Evolutionary conservation across 2,329 filamentous ascomycete species (phyloP), one percentile per base, ranked within the genome.

Genomic region (Alternaria conjuncta): DNA sequence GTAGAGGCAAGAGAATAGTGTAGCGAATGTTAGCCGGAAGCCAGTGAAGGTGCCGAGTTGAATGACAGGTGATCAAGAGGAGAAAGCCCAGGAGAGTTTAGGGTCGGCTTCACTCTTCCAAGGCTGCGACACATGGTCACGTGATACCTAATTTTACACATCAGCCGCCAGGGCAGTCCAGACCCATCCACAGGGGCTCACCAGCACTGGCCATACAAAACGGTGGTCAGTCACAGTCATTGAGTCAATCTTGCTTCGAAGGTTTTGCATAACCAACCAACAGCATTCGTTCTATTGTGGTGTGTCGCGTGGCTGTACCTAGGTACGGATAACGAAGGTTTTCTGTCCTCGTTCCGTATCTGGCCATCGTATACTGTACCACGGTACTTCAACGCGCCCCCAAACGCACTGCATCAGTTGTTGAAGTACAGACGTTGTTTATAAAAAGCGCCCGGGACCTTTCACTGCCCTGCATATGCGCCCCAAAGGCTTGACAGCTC

Each of bases 11-110:
- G 32, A 57, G 55, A 53, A 58, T 57, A 63, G n/a, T 30, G 44
- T 36, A 61, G 51, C 57, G 61, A 56, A 44, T 43, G 61, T 43
- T 12, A 50, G 18, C 43, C 26, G 53, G 61, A 53, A 54, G 55
- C 50, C 47, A 41, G 55, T 45, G 45, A 26, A 57, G n/a, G 28
- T 23, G 50, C 32, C 47, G 46, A 46, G 20, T 30, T 44, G 43
- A 51, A 41, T 49, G 58, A 43, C 43, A 45, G 50, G 59, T 50
- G 50, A 60, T 46, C 12, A 15, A 32, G 30, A 32, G 30, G 30
- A 30, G 30, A 32, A 11, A 30, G 11, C 28, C 11, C 28, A 30
- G 28, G 28, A 32, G 13, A 32, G 28, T 32, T 32, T 32, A 32
- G 30, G 13, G 13, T 13, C 30, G 30, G 30, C 30, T 4, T 32